Base-by-base conservation (phyloP, 495 filamentous ascomycete genomes). In the Annulohypoxylon moriforme region DNA sequence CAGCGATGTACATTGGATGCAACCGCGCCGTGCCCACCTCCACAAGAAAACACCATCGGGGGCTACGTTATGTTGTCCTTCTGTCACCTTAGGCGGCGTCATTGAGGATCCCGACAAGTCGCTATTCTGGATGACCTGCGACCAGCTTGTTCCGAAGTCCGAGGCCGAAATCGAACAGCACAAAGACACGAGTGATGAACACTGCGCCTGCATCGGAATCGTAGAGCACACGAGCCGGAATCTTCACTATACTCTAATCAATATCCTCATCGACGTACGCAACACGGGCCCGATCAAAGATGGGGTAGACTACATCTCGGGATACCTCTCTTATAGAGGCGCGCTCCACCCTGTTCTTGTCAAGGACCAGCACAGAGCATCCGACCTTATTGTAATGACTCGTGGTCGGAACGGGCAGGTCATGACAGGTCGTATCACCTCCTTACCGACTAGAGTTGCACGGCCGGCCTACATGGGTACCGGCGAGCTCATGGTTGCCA, bases 41-140 rank as follows among this genome's bases (percentile, higher is more conserved):
- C 68, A 71, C 38, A n/a, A 40, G 46, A 71, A 38, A 16, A 61
- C 36, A 2, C 7, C 55, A 13, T 34, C 53, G 3, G 61, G 61
- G 11, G 25, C 0, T 0, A 60, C 38, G 9, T 13, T 24, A n/a
- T 71, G 68, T 61, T 55, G 68, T 29, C 4, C 42, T 7, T 33
- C 55, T n/a, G 18, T 53, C 20, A 55, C 36, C 29, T 55, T 47
- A 3, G 68, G 68, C 46, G 68, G 68, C 29, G 38, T 71, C 25
- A 27, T 70, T 4, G 34, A 64, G 34, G 61, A 42, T 13, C 18
- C 16, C 1, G 1, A n/a, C 18, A 13, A 11, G 9, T 14, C 1
- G 3, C 33, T 60, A 0, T 50, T 52, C 24, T 64, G 49, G 29
- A 14, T 69, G 1, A 64, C 67, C 16, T 64, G 52, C 10, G 40